Base-by-base conservation (phyloP, 345 rosid genomes). In the Cardamine resedifolia region DNA sequence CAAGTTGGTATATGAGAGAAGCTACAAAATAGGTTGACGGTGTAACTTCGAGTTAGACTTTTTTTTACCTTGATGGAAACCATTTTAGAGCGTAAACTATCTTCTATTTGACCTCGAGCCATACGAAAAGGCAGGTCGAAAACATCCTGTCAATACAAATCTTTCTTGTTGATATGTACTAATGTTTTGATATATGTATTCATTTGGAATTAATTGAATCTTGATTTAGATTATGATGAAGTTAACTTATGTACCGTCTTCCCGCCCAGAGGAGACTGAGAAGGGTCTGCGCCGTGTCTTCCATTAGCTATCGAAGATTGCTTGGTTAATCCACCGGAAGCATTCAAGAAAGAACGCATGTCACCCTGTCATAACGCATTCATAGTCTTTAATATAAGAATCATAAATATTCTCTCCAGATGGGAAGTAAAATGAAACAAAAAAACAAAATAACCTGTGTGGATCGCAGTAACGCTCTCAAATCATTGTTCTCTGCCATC, bases 31-130 rank as follows among this genome's bases (percentile, higher is more conserved):
- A 45, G 2, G 7, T 41, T 10, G 0, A 8, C 55, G 26, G 10
- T 1, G 9, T 39, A 23, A 21, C 1, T 20, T 57, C 2, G 10
- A 5, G 47, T 64, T 58, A 36, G 16, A 50, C 0, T 4, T 1
- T 51, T 27, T 30, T 8, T n/a, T 76, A 90, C 99, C 87, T 95
- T 95, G 68, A 95, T 88, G 47, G 97, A 87, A 73, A 96, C 84
- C 97, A 95, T 90, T 82, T 95, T 95, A 60, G 78, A 81, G 36
- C 98, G 83, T 67, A 91, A 94, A 79, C 90, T 95, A 79, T 90
- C 98, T 83, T 91, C 99, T 74, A 95, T 95, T 82, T 95, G 97
- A 79, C 88, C 90, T 83, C 96, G 84, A 58, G 96, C 99, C 92
- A 95, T 88, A 77, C 81, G 96, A 55, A 87, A 81, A 45, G 99